Evolutionary conservation across 2,329 filamentous ascomycete species (phyloP).

Genomic region (Plectosphaerella plurivora): DNA sequence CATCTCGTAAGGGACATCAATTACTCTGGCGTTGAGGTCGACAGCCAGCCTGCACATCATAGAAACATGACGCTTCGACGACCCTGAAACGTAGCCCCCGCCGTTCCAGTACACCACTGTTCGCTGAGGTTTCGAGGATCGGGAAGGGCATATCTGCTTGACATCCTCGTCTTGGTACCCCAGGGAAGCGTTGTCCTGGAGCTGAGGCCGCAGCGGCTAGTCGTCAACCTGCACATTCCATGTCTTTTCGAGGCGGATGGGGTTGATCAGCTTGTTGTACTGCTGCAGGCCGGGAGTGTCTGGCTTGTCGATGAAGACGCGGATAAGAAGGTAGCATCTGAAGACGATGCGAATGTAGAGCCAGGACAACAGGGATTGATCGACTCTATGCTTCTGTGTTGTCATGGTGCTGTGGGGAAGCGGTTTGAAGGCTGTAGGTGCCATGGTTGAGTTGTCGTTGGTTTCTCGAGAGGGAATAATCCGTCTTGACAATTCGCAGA

Average conservation of each 20-base stretch:
- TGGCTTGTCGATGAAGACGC: not conserved
- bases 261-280: not conserved
- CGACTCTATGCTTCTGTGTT: not conserved
- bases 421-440: not conserved
- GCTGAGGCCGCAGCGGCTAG: not conserved
- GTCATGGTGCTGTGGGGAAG: not conserved
- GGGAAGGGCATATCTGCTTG: not conserved
- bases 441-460: not conserved
- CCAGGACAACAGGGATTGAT: not conserved
- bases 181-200: not conserved
- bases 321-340: not conserved
- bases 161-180: not conserved
- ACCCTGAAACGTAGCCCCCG: not conserved
- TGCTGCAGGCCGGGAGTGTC: not conserved
- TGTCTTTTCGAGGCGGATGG: not conserved
- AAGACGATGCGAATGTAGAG: not conserved
- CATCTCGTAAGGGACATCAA: not conserved
- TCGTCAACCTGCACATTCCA: not conserved
- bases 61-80: not conserved
- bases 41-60: not conserved
- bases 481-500: no score
- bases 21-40: not conserved
- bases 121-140: not conserved
- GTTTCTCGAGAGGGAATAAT: no score
- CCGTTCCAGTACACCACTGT: not conserved